These are phyloP conservation scores for Fistulinella prunicolor DNA, from an alignment of 768 basidiomycete genomes.

Conservation along the genomic window DNA sequence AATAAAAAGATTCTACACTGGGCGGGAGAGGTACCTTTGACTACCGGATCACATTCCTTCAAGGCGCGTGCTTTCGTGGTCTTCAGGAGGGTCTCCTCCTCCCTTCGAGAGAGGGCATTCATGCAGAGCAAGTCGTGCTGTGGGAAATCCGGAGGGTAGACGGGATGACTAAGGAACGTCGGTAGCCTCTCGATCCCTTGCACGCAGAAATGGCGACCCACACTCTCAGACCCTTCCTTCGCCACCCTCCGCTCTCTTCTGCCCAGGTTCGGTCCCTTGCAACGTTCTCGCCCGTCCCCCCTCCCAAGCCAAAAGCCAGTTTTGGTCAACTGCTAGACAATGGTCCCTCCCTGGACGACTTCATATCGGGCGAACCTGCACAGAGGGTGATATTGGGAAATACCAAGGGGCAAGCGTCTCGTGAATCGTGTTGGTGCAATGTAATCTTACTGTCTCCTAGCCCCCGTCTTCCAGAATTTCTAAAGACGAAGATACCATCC, in stretches of 20 bases:
- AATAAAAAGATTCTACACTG: neutral
- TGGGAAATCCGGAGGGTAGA: too few species aligned
- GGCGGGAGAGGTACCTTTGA: slow-evolving; percentile 51
- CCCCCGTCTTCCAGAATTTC: slow-evolving; percentile 79
- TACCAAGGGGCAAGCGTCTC: slow-evolving; percentile 53
- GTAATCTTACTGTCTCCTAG: slow-evolving; percentile 37
- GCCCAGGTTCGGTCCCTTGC: slow-evolving; percentile 43
- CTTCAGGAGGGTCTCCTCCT: slow-evolving; percentile 84
- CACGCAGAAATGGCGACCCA: slow-evolving; percentile 10
- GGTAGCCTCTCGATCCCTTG: too few species aligned
- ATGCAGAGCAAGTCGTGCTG: slow-evolving; percentile 44
- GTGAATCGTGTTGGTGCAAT: neutral
- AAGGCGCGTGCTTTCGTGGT: slow-evolving; percentile 76
- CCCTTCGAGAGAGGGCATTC: slow-evolving; percentile 83
- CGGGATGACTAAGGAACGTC: too few species aligned
- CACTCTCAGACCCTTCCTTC: slow-evolving; percentile 12
- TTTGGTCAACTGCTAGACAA: slow-evolving; percentile 54
- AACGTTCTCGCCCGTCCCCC: slow-evolving; percentile 37
- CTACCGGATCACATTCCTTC: slow-evolving; percentile 71
- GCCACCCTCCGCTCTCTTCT: slow-evolving; percentile 5
- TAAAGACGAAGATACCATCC: slow-evolving; percentile 91
- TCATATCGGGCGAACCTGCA: slow-evolving; percentile 57
- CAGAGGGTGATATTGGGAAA: slow-evolving; percentile 72
- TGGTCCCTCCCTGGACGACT: slow-evolving; percentile 80
- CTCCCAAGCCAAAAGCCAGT: slow-evolving; percentile 33